Evolutionary conservation across 345 rosid genomes (phyloP), one percentile per base, ranked within the genome.

Genomic region (Kandelia obovata): DNA sequence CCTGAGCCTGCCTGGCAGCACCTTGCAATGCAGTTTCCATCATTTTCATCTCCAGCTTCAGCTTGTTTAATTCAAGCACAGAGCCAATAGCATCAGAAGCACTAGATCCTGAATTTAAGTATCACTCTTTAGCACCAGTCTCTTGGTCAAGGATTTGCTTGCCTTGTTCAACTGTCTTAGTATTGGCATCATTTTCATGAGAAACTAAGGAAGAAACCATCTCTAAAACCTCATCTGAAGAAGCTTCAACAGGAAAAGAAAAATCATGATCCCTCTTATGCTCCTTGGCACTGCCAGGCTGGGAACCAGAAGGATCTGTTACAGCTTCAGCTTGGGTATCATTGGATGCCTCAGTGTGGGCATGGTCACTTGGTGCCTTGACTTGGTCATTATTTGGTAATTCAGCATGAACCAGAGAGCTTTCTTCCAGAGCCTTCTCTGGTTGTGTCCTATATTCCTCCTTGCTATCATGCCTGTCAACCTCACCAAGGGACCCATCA

Each of bases 1-100:
- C 99, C 99, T 96, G 98, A 63, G 99, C 89, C 89, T 92, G 99
- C 83, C 98, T 90, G 68, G 98, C 99, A 78, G 99, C 98, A 81
- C 98, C 96, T 79, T 87, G 97, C 78, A 96, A 75, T 66, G 98
- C 99, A 51, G 86, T 77, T 84, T 96, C 99, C 87, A 96, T 89
- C 94, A 90, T 86, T 78, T 90, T 87, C 88, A 90, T 82, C 79
- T 96, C 98, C 79, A 65, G 86, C 81, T 85, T 96, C 66, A 89
- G 74, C 77, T 82, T 96, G 82, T 84, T 96, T 73, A 96, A 65
- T 78, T 96, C 97, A 64, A 72, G 74, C 66, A 68, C 34, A 49
- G 82, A 69, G 73, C 77, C 86, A 47, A 71, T 53, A 47, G 86
- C 70, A 73, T 75, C 84, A 46, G 87, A 72, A 57, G 70, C 71